Percentiles rank a stretch among this genome's conserved stretches.
These are phyloP conservation scores for Trapa incisa DNA, from an alignment of 345 rosid genomes.

Conservation along the genomic window DNA sequence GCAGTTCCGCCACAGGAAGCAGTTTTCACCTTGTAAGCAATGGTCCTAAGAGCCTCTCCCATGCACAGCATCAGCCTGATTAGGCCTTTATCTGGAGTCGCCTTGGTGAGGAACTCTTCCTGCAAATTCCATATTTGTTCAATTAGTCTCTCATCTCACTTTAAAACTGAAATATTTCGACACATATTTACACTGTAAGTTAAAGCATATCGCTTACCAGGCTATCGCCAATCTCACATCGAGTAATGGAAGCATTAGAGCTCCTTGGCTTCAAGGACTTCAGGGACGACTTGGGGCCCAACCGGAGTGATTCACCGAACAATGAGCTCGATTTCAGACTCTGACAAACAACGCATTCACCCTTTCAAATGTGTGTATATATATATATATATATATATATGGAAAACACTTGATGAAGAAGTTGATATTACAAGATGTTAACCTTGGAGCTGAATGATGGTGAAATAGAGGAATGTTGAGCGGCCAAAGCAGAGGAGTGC, in stretches of 20 bases:
- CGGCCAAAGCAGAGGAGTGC: slow-evolving; percentile 46
- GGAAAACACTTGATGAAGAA: neutral
- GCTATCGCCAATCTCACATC: slow-evolving; percentile 90
- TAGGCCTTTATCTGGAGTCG: slow-evolving; percentile 75
- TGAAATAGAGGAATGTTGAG: slow-evolving; percentile 46
- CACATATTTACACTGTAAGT: neutral
- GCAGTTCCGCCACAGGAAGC: slow-evolving; percentile 98
- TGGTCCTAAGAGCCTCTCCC: slow-evolving; percentile 95
- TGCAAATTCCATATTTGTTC: slow-evolving; percentile 10
- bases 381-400: neutral
- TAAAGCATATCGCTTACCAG: slow-evolving; percentile 36
- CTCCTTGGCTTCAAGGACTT: slow-evolving; percentile 40
- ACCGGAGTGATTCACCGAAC: slow-evolving; percentile 59
- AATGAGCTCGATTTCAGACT: slow-evolving; percentile 35
- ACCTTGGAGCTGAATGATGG: slow-evolving; percentile 63
- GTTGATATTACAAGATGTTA: neutral
- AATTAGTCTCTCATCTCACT: neutral
- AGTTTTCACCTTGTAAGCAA: slow-evolving; percentile 80
- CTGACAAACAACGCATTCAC: slow-evolving; percentile 12
- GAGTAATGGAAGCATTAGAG: slow-evolving; percentile 35
- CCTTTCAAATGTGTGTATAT: neutral
- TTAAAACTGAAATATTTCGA: neutral
- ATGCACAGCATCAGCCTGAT: slow-evolving; percentile 65
- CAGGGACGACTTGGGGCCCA: slow-evolving; percentile 43
- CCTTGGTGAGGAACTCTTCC: slow-evolving; percentile 85